Percentiles rank a stretch among this genome's conserved stretches.
phyloP scores from a whole-genome alignment of 192 early-diverging fungal species.

The Podochytrium sp. region DNA sequence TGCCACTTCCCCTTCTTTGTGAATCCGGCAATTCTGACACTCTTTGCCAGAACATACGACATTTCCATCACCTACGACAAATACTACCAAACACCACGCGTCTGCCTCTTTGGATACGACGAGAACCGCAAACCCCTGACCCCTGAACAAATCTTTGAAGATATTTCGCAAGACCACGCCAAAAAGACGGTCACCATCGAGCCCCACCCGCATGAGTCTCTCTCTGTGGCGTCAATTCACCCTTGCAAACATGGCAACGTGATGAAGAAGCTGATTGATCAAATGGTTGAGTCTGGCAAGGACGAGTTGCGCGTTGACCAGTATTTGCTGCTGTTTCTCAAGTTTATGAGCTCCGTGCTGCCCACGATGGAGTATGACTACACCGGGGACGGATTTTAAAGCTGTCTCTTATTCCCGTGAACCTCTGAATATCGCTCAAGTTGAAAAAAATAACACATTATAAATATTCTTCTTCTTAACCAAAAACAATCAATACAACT shows the following conservation, averaged over 20 bases:
- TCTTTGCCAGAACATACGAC: conserved; percentile 87
- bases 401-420: too few relatives aligned
- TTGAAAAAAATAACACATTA: not conserved
- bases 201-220: conserved; percentile 87
- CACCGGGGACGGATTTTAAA: conserved; percentile 50
- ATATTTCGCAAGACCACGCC: conserved; percentile 98
- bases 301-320: conserved; percentile 90
- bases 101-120: conserved; percentile 98
- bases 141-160: conserved; percentile 91
- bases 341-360: conserved; percentile 96
- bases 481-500: too few relatives aligned
- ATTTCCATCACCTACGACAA: conserved; percentile 99
- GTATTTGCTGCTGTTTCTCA: conserved; percentile 93
- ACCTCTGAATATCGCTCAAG: too few relatives aligned
- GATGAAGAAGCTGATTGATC: conserved; percentile 95
- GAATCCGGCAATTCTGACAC: not conserved
- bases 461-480: too few relatives aligned
- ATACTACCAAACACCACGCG: conserved; percentile 97
- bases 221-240: conserved; percentile 92
- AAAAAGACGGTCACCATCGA: conserved; percentile 99
- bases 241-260: conserved; percentile 98
- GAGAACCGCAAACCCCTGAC: conserved; percentile 84
- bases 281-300: conserved; percentile 66
- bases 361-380: conserved; percentile 99
- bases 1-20: not conserved